phyloP scores from a whole-genome alignment of 768 basidiomycete species.

The Mycena kentingensis region DNA sequence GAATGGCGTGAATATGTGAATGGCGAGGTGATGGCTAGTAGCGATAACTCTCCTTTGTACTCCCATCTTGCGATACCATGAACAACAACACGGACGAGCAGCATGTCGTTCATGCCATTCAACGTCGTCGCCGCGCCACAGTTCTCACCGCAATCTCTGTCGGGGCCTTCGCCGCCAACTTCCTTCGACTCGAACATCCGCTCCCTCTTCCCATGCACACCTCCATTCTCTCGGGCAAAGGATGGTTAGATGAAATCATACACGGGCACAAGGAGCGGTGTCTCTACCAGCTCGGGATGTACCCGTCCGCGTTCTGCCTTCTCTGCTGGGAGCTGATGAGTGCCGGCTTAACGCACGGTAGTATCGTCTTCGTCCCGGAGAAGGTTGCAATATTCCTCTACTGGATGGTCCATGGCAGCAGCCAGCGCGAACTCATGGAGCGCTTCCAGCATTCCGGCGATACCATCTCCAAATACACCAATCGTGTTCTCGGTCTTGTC shows the following conservation, averaged over 20 bases:
- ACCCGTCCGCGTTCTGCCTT: neutral
- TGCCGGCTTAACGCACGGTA: neutral
- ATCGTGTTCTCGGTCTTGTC: neutral
- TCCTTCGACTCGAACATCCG: slow-evolving; percentile 4
- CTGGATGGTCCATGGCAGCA: slow-evolving; percentile 3
- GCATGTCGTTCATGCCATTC: slow-evolving; percentile 1
- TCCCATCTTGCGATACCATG: no score
- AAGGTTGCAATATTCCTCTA: slow-evolving; percentile 17
- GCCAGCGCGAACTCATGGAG: slow-evolving; percentile 13
- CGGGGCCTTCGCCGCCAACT: neutral
- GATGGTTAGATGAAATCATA: slow-evolving; percentile 9
- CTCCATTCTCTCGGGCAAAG: slow-evolving; percentile 5
- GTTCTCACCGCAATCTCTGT: neutral
- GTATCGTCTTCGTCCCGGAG: slow-evolving; percentile 9
- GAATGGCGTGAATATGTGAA: no score
- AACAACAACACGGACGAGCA: no score
- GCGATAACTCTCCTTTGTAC: no score
- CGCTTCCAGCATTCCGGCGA: slow-evolving; percentile 1
- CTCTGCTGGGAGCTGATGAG: slow-evolving; percentile 4
- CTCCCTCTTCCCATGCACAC: slow-evolving; percentile 8
- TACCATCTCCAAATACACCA: slow-evolving; percentile 3
- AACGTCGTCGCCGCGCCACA: slow-evolving; percentile 1
- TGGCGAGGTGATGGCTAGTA: no score
- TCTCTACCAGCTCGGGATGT: slow-evolving; percentile 12
- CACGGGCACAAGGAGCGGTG: slow-evolving; percentile 12